Base-by-base conservation (phyloP, 306 rosid species). In the Neltuma alba region DNA sequence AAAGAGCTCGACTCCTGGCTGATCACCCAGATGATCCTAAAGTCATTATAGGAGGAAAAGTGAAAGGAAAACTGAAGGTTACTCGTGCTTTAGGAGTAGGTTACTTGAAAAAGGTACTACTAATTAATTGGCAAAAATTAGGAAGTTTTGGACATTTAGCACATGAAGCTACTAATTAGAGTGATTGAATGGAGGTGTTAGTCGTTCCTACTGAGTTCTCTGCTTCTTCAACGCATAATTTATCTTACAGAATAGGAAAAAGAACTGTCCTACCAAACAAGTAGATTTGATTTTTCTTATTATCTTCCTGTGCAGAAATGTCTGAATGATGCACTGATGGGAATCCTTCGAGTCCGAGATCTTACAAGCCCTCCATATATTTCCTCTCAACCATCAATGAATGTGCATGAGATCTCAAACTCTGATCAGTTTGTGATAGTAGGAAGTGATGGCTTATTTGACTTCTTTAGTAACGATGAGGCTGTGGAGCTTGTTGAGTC, bases 51-150 rank as follows among this genome's bases (percentile, higher is more conserved):
- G 86, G 86, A 70, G 99, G 98, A 66, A 96, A 85, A 87, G 94
- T 96, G 57, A 96, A 96, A 84, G 99, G 99, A 75, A 96, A 89
- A 84, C 74, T 96, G 87, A 96, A 91, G 85, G 97, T 93, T 85
- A 91, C 99, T 34, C 94, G 99, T 45, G 99, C 98, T 30, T 87
- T 96, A 76, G 99, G 99, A 80, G 99, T 88, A 80, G 99, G 99
- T 75, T 96, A 96, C 92, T 84, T 96, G 87, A 96, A 96, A 87
- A 91, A 92, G 99, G 99, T 96, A 9, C 10, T 52, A 16, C 69
- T 72, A 33, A 30, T 62, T 62, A 31, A 14, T 54, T 54, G 61
- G 61, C 12, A 20, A 54, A 21, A 47, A 64, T 38, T 9, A 76
- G 69, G 54, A 31, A 74, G 40, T 78, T 78, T 78, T 74, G 76